Evolutionary conservation across 768 basidiomycete genomes (phyloP), one percentile per base, ranked within the genome.

Genomic region (Mycena filopes): DNA sequence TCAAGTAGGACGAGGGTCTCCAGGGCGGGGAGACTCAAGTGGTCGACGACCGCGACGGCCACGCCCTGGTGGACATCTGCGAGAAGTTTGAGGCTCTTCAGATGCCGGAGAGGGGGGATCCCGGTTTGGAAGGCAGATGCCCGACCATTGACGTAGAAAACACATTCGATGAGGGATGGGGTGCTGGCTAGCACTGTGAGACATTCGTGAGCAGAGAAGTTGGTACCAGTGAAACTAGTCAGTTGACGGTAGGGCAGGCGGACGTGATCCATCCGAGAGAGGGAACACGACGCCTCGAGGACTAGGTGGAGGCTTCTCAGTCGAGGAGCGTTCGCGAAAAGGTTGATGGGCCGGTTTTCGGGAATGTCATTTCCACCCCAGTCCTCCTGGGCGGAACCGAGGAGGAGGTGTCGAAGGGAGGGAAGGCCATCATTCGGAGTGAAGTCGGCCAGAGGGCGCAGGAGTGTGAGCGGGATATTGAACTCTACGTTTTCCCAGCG

Each of bases 301-400:
- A 41, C 47, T 12, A 66, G 25, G 53, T 66, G 58, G 28, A 66
- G 53, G 29, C 50, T 63, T 26, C 48, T 58, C 9, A 60, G 47
- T 16, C 36, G 50, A 15, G 65, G 65, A 3, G 58, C 58, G 21
- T 18, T 5, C 3, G 7, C 38, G 53, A 66, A 60, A 23, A 66
- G 28, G 2, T 53, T 41, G 33, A 66, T 38, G 2, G 43, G 46
- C 41, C 8, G 28, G 13, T 65, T 45, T 16, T 26, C 13, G 10
- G 12, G 28, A 2, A 8, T n/a, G n/a, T 25, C 29, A 2, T 9
- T 2, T 16, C 26, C 23, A 29, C 38, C 51, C 58, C 59, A 49
- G 41, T 55, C 54, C 28, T 25, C 45, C 26, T 60, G 49, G 11
- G 10, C 3, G 31, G 49, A 60, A 1, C 59, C 59, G 13, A 59